Evolutionary conservation across 148 eudicot genomes (phyloP), one percentile per base, ranked within the genome.

Genomic region (Dysphania ambrosioides): DNA sequence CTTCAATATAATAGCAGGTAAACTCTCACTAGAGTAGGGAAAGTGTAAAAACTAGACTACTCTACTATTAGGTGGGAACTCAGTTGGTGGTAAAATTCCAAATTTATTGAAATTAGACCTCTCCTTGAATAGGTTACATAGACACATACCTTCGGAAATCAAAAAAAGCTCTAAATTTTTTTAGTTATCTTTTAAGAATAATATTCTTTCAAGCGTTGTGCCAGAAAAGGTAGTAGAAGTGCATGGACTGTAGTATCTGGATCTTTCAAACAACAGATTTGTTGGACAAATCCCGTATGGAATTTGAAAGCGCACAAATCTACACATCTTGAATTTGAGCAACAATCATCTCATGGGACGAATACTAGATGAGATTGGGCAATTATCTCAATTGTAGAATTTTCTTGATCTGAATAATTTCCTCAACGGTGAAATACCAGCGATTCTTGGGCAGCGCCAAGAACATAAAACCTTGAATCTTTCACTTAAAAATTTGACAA

Each of bases 391-490:
- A 5, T 29, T 82, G 18, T 79, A 82, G 70, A 16, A 35, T 15
- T 35, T 71, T 13, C 65, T 84, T 11, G 87, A 83, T 62, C n/a
- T 83, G 38, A 83, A 72, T 23, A 81, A 81, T 47, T 77, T 55
- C 4, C 71, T 77, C 29, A 36, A 53, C 0, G 78, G 81, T 15
- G 61, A 56, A 26, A 81, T 81, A 44, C 70, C 75, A 19, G 13
- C 66, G 5, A 32, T 61, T 21, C 70, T 81, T 0, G 78, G 81
- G 3, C 47, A 62, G 24, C 75, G 77, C 8, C 8, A 0, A 8
- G 26, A 9, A 12, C 77, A 77, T 30, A 71, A 81, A 68, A 70
- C n/a, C 59, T 68, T 83, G 68, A 78, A 81, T 16, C 60, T 81
- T 32, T 83, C 86, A 32, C 40, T 75, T 66, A 80, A 83, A 42